Evolutionary conservation across 2,329 filamentous ascomycete species (phyloP).

Genomic region (Pseudonectria buxi): DNA sequence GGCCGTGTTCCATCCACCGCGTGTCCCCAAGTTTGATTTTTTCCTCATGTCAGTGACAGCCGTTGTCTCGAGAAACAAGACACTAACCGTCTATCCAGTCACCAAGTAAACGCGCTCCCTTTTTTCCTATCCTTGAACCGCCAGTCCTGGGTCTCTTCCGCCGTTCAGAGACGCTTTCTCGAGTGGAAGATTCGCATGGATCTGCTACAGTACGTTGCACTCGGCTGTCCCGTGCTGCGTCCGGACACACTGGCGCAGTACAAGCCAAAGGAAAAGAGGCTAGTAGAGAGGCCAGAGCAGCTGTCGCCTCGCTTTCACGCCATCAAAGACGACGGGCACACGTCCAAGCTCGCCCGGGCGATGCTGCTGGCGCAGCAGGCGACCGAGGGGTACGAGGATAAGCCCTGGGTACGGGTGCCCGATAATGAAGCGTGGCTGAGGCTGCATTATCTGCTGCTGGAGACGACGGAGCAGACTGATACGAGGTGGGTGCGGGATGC

Average conservation of each 20-base stretch:
- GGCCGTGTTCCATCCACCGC: slow-evolving; percentile 56
- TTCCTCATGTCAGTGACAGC: slow-evolving; percentile 49
- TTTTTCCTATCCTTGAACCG: slow-evolving; percentile 65
- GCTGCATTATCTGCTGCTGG: slow-evolving; percentile 54
- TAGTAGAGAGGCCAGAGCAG: slow-evolving; percentile 39
- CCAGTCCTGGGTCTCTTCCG: slow-evolving; percentile 52
- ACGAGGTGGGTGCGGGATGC: slow-evolving; percentile 53
- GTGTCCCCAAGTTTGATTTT: slow-evolving; percentile 73
- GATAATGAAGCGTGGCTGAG: slow-evolving; percentile 53
- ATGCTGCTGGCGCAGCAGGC: slow-evolving; percentile 56
- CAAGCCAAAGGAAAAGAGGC: slow-evolving; percentile 39
- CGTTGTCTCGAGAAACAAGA: no score
- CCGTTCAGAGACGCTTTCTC: slow-evolving; percentile 61
- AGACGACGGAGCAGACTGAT: slow-evolving; percentile 49
- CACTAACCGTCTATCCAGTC: slow-evolving; percentile 41
- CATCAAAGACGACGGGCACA: slow-evolving; percentile 71
- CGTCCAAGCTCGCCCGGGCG: slow-evolving; percentile 66
- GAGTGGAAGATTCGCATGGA: slow-evolving; percentile 78
- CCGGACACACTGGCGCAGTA: slow-evolving; percentile 56
- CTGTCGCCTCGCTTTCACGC: slow-evolving; percentile 41
- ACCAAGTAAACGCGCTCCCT: slow-evolving; percentile 64
- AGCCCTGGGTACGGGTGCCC: slow-evolving; percentile 46
- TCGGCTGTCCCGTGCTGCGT: slow-evolving; percentile 54
- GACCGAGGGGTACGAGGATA: slow-evolving; percentile 38
- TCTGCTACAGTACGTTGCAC: slow-evolving; percentile 65